phyloP scores from a whole-genome alignment of 805 yeast genomes.

The Pichia manshurica region DNA sequence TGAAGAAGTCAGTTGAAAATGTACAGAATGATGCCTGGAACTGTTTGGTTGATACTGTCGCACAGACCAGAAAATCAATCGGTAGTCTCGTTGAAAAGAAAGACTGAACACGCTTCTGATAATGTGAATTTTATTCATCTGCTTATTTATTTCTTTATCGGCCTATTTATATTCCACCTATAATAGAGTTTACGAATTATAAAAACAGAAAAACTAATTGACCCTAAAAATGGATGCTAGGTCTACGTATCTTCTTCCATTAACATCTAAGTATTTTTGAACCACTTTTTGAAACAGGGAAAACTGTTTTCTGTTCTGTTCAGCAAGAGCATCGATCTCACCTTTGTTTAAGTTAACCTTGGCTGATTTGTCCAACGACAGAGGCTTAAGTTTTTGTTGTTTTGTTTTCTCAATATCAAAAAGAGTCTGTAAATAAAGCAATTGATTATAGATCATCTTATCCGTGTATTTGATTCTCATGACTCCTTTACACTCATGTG shows the following conservation, averaged over 20 bases:
- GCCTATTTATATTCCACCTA: background rate
- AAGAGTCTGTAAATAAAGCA: slow-evolving; percentile 68
- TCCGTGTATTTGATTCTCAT: slow-evolving; percentile 75
- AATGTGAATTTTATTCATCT: background rate
- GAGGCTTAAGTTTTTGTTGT: slow-evolving; percentile 47
- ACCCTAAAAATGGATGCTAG: slow-evolving; percentile 65
- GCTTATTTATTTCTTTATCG: background rate
- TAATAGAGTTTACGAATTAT: too few species aligned
- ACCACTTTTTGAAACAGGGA: slow-evolving; percentile 51
- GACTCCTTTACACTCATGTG: slow-evolving; percentile 69
- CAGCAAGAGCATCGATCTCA: slow-evolving; percentile 67
- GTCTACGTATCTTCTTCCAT: slow-evolving; percentile 87
- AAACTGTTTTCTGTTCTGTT: slow-evolving; percentile 67
- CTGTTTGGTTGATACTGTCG: slow-evolving; percentile 12
- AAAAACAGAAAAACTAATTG: background rate
- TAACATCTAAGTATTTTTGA: slow-evolving; percentile 65
- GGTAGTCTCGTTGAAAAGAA: slow-evolving; percentile 1
- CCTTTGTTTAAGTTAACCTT: slow-evolving; percentile 35
- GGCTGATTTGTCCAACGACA: slow-evolving; percentile 27
- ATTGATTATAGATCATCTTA: slow-evolving; percentile 77
- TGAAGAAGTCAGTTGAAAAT: background rate
- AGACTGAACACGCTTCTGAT: background rate
- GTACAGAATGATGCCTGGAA: slow-evolving; percentile 9
- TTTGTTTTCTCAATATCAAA: slow-evolving; percentile 81
- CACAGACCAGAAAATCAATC: slow-evolving; percentile 9